phyloP scores from a whole-genome alignment of 192 early-diverging fungal species.

The Linnemannia schmuckeri region DNA sequence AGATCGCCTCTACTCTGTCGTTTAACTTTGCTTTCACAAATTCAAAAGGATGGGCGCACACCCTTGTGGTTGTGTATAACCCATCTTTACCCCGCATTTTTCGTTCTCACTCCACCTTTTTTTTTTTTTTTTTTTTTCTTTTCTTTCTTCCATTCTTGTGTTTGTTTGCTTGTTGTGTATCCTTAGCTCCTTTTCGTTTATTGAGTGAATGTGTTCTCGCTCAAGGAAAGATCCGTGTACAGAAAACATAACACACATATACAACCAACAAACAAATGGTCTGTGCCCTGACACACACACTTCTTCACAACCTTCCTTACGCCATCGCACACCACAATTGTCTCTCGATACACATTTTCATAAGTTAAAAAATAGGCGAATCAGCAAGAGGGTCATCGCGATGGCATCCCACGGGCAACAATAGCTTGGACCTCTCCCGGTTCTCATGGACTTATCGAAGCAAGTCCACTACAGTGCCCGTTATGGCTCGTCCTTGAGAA shows the following conservation, averaged over 20 bases:
- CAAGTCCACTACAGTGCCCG: slow-evolving; percentile 40
- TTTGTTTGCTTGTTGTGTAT: neutral
- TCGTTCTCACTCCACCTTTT: neutral
- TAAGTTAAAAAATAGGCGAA: no score
- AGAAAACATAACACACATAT: neutral
- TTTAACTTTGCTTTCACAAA: no score
- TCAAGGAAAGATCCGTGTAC: neutral
- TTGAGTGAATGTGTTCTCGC: neutral
- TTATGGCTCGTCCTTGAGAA: neutral
- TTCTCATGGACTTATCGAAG: slow-evolving; percentile 56
- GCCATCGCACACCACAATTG: neutral
- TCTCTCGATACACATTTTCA: no score
- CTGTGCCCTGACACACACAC: neutral
- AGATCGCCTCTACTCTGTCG: neutral
- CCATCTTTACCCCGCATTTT: neutral
- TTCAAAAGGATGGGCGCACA: neutral
- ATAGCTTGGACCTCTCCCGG: slow-evolving; percentile 37
- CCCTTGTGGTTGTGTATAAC: neutral
- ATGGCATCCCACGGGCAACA: slow-evolving; percentile 58
- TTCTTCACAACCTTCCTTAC: neutral
- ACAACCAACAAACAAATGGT: neutral
- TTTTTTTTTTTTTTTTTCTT: neutral
- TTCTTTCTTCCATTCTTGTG: neutral
- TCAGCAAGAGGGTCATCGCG: slow-evolving; percentile 19
- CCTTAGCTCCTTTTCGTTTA: neutral